A percentile compares a stretch with the other conserved stretches of the same genome.
These are phyloP conservation scores for Begonia peltatifolia DNA, from an alignment of 306 rosid genomes.

Conservation along the genomic window DNA sequence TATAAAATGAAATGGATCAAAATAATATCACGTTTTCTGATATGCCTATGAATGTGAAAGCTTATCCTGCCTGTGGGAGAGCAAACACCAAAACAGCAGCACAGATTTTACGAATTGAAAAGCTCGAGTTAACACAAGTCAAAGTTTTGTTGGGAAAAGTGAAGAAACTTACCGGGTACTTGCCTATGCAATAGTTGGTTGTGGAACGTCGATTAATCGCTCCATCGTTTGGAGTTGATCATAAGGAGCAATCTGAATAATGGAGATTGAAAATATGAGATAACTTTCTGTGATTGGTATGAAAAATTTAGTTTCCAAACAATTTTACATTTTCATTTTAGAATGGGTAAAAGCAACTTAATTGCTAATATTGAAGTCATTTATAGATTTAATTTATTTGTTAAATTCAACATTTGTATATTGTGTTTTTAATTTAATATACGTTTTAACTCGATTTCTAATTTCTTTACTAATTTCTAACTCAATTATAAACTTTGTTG, in stretches of 20 bases:
- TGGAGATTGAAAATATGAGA: not conserved
- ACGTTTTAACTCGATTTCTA: no score
- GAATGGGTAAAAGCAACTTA: no score
- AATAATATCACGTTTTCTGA: not conserved
- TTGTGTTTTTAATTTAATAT: no score
- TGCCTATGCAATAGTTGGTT: slow-evolving; percentile 34
- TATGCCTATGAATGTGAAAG: slow-evolving; percentile 7
- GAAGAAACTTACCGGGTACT: slow-evolving; percentile 4
- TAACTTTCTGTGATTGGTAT: not conserved
- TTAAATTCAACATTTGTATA: not conserved
- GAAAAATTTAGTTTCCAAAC: not conserved
- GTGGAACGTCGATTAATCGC: slow-evolving; percentile 51
- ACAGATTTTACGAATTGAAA: no score
- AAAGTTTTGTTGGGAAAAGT: no score
- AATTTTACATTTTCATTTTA: no score
- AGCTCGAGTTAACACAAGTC: no score
- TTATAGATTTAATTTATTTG: not conserved
- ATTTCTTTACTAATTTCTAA: no score
- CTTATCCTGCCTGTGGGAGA: slow-evolving; percentile 7
- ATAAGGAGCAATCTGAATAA: slow-evolving; percentile 81
- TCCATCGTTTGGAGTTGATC: slow-evolving; percentile 87
- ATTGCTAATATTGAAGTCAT: no score
- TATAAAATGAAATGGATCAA: no score
- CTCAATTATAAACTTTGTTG: no score
- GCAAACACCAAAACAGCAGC: not conserved